Conservation (phyloP, 768 basidiomycete species). For the Leccinellum luteum region DNA sequence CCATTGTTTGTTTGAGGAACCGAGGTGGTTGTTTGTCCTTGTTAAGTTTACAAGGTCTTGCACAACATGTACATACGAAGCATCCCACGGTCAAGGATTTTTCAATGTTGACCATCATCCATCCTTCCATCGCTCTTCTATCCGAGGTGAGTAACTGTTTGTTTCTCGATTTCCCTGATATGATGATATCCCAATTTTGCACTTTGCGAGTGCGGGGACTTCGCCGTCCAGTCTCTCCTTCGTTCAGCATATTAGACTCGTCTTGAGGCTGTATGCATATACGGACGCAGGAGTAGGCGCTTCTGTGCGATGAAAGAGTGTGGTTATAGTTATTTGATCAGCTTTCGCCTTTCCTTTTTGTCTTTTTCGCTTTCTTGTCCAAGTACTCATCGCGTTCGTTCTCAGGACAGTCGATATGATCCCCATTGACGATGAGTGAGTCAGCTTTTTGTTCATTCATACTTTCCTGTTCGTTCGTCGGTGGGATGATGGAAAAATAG, state of each 20-base stretch:
- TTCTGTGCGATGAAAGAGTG: constrained; percentile 33
- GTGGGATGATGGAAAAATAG: constrained; percentile 27
- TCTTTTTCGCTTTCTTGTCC: neutral
- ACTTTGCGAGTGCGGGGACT: constrained; percentile 33
- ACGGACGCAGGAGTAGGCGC: constrained; percentile 34
- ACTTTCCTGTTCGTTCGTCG: constrained; percentile 7
- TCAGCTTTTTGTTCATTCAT: neutral
- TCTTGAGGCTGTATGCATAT: constrained; percentile 35
- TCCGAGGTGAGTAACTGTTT: constrained; percentile 19
- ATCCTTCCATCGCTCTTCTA: neutral
- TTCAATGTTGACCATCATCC: too few relatives aligned
- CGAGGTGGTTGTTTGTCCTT: constrained; percentile 28
- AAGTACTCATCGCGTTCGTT: constrained; percentile 10
- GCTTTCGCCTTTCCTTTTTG: neutral
- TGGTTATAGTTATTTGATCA: constrained; percentile 39
- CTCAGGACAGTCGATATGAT: constrained; percentile 1
- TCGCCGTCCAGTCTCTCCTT: constrained; percentile 33
- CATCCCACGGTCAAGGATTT: neutral
- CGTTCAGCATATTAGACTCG: constrained; percentile 34
- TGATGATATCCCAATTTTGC: constrained; percentile 32
- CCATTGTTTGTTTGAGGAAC: constrained; percentile 10
- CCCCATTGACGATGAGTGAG: constrained; percentile 6
- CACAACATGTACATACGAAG: constrained; percentile 22
- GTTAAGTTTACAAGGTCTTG: constrained; percentile 22
- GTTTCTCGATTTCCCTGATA: neutral